phyloP scores from a whole-genome alignment of 768 basidiomycete species.

The Tricholoma sp. region DNA sequence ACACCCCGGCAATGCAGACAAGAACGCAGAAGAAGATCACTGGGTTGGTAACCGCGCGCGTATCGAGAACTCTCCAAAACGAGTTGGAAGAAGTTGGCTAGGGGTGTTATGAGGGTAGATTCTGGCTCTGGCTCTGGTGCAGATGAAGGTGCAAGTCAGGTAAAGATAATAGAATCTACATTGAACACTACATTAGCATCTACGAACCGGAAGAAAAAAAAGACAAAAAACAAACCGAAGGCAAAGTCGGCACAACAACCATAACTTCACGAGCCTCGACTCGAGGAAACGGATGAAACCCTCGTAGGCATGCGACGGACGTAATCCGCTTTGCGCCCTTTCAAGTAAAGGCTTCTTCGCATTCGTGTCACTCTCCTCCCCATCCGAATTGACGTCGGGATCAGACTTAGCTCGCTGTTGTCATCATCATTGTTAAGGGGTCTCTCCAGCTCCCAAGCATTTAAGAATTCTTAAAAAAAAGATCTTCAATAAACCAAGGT shows the following conservation, averaged over 20 bases:
- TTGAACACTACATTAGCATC: not conserved
- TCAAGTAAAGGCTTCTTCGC: constrained; percentile 1
- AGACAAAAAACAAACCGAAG: constrained; percentile 55
- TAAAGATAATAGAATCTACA: constrained; percentile 26
- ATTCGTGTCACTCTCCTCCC: constrained; percentile 23
- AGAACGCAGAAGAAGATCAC: constrained; percentile 58
- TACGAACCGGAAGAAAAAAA: not conserved
- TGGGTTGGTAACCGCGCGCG: constrained; percentile 45
- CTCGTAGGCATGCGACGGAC: constrained; percentile 45
- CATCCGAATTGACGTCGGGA: constrained; percentile 20
- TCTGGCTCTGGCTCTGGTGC: too few relatives aligned
- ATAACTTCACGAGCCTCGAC: constrained; percentile 73
- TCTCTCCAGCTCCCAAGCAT: constrained; percentile 56
- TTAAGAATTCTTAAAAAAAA: constrained; percentile 48
- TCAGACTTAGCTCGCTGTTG: constrained; percentile 10
- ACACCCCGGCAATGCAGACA: constrained; percentile 67
- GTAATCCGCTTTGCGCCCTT: not conserved
- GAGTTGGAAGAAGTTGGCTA: constrained; percentile 60
- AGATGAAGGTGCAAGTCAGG: constrained; percentile 7
- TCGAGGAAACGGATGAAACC: constrained; percentile 79
- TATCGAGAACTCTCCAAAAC: constrained; percentile 80
- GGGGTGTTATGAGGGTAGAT: constrained; percentile 14
- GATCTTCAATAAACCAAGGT: not conserved
- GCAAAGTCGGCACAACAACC: constrained; percentile 78
- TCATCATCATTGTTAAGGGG: constrained; percentile 25